Evolutionary conservation across 768 basidiomycete genomes (phyloP), one percentile per base, ranked within the genome.

Genomic region (Amanita thiersii): DNA sequence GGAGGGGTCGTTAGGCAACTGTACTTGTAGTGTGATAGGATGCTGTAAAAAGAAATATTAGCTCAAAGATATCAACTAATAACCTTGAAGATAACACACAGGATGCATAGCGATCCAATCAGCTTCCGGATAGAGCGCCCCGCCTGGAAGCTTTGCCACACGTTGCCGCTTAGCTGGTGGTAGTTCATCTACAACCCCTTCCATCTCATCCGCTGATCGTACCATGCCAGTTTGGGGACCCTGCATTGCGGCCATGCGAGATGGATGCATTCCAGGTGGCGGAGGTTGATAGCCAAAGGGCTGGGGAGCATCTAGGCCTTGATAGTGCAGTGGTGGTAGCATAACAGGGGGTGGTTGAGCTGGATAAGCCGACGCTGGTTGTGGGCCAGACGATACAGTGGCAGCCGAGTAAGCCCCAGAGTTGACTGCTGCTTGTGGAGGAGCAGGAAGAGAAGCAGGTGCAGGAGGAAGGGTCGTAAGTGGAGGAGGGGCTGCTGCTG

Each of bases 61-160:
- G 7, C 11, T 12, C 19, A 25, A 17, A 19, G 14, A 39, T 24
- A 5, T 18, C 19, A 29, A 10, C 18, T 12, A 12, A 18, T 18
- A 30, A n/a, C 6, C 23, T 5, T 3, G 15, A 2, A 11, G 39
- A 40, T 12, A 26, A 64, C 74, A 62, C 43, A 82, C 80, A 23
- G 91, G 87, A 58, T 97, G 90, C 76, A 90, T 81, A 35, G 70
- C 70, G 50, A 90, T 78, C 92, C 92, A 97, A 58, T 93, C 88
- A 40, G 77, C 71, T 53, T 91, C 92, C 5, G 89, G 74, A 60
- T 93, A 96, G 43, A 84, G 62, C 40, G 79, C 78, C 0, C 90
- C 90, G 20, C 80, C 87, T 2, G 88, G 86, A 26, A 91, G 63
- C 60, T 91, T 93, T 19, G 84, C 83, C 10, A 94, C 77, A 43